Percentiles rank a stretch among this genome's conserved stretches.
phyloP scores from a whole-genome alignment of 2,329 filamentous ascomycete species.

The Zalaria sp. region DNA sequence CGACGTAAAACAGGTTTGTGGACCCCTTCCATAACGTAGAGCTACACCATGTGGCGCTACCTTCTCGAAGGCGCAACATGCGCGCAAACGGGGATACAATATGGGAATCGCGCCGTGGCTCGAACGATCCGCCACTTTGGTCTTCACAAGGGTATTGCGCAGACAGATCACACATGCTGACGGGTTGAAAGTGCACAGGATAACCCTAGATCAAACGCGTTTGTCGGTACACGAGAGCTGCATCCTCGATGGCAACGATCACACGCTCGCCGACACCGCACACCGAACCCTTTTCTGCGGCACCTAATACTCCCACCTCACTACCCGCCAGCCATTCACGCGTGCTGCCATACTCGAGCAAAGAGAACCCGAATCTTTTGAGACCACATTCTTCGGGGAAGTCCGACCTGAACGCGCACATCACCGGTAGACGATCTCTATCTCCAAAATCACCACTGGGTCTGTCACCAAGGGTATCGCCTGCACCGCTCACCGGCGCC shows the following conservation, averaged over 20 bases:
- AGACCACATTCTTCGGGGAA: conserved; percentile 11
- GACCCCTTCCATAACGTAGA: too few species aligned
- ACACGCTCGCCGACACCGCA: conserved; percentile 29
- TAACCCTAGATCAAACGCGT: too few species aligned
- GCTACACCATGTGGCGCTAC: too few species aligned
- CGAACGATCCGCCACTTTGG: too few species aligned
- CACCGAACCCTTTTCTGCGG: conserved; percentile 23
- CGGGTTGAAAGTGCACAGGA: too few species aligned
- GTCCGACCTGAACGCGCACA: conserved; percentile 8
- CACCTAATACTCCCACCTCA: conserved; percentile 25
- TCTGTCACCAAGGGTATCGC: conserved; percentile 25
- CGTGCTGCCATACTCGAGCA: conserved; percentile 9
- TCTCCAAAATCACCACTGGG: conserved; percentile 27
- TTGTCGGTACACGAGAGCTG: not conserved
- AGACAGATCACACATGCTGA: too few species aligned
- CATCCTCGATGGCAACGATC: conserved; percentile 26
- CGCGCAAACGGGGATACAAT: too few species aligned
- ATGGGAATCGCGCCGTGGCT: too few species aligned
- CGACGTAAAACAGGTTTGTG: too few species aligned
- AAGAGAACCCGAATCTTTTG: conserved; percentile 12
- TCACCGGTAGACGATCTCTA: conserved; percentile 9
- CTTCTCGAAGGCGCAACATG: too few species aligned
- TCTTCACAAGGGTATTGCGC: too few species aligned
- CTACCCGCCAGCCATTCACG: conserved; percentile 10
- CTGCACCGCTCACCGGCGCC: conserved; percentile 31